phyloP scores from a whole-genome alignment of 352 stramenopile genomes.

The Phytopythium montanum region DNA sequence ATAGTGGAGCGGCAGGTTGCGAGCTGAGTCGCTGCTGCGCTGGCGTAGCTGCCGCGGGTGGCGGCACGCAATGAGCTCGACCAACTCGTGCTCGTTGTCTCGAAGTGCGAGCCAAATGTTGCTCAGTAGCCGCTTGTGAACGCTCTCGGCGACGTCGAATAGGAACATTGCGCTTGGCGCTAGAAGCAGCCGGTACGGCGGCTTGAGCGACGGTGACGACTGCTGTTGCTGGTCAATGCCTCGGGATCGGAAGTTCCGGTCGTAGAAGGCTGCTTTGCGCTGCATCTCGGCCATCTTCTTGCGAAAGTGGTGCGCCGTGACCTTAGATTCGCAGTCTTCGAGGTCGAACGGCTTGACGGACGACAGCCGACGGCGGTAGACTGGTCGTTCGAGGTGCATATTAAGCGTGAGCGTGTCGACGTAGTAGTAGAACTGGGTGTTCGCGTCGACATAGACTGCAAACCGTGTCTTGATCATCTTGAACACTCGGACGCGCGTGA shows the following conservation, averaged over 20 bases:
- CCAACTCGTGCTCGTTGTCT: slow-evolving; percentile 27
- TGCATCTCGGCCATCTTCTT: slow-evolving; percentile 32
- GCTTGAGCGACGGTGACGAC: neutral
- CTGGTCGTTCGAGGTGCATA: slow-evolving; percentile 37
- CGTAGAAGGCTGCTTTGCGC: slow-evolving; percentile 43
- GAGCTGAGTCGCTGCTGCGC: slow-evolving; percentile 33
- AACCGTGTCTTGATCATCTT: slow-evolving; percentile 37
- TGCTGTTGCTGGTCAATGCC: neutral
- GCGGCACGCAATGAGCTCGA: slow-evolving; percentile 46
- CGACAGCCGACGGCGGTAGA: slow-evolving; percentile 33
- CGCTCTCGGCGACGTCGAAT: slow-evolving; percentile 32
- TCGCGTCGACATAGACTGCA: slow-evolving; percentile 28
- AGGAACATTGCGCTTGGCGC: slow-evolving; percentile 37
- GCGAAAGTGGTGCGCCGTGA: slow-evolving; percentile 38
- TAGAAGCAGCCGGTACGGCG: slow-evolving; percentile 14
- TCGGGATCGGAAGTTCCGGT: slow-evolving; percentile 10
- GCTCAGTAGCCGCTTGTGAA: slow-evolving; percentile 36
- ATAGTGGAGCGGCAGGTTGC: slow-evolving; percentile 55
- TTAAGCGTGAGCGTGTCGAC: slow-evolving; percentile 30
- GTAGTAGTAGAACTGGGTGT: slow-evolving; percentile 61
- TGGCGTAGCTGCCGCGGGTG: slow-evolving; percentile 49
- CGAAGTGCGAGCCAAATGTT: slow-evolving; percentile 50
- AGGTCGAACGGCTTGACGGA: slow-evolving; percentile 34
- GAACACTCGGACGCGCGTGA: slow-evolving; percentile 33
- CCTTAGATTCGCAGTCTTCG: slow-evolving; percentile 39